Conservation (phyloP, 495 filamentous ascomycete genomes). For the Talaromyces ruber region DNA sequence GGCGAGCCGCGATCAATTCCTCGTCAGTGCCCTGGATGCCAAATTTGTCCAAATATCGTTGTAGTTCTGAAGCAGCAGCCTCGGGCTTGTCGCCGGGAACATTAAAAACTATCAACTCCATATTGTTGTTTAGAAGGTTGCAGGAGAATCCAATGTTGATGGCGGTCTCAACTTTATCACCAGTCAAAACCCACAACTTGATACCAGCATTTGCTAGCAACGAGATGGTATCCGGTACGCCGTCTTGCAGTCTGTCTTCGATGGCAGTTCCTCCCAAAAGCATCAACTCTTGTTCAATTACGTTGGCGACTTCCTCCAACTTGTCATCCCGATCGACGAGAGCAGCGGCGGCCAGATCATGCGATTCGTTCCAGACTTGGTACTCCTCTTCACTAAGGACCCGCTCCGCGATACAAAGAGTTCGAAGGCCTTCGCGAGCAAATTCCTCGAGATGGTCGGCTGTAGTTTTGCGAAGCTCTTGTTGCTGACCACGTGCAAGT, state of each 20-base stretch:
- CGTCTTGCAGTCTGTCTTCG: constrained; percentile 94
- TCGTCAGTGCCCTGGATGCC: constrained; percentile 78
- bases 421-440: constrained; percentile 88
- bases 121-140: constrained; percentile 93
- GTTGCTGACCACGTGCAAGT: constrained; percentile 74
- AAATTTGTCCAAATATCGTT: constrained; percentile 65
- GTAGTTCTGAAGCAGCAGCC: constrained; percentile 58
- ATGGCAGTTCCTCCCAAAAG: constrained; percentile 95
- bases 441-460: constrained; percentile 96
- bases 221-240: constrained; percentile 93
- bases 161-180: constrained; percentile 97
- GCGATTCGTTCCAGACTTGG: constrained; percentile 70
- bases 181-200: constrained; percentile 99
- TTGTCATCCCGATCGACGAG: constrained; percentile 88
- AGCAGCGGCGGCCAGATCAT: constrained; percentile 79
- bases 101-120: constrained; percentile 93
- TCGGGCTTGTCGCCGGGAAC: constrained; percentile 63
- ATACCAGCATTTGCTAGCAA: constrained; percentile 90
- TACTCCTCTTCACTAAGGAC: constrained; percentile 83
- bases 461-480: constrained; percentile 70
- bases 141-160: constrained; percentile 99
- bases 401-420: constrained; percentile 87
- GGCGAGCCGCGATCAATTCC: constrained; percentile 69
- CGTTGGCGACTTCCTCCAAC: constrained; percentile 79
- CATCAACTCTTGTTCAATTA: constrained; percentile 82